Conservation (phyloP, 2,329 filamentous ascomycete genomes). For the Cryphonectria naterciae region DNA sequence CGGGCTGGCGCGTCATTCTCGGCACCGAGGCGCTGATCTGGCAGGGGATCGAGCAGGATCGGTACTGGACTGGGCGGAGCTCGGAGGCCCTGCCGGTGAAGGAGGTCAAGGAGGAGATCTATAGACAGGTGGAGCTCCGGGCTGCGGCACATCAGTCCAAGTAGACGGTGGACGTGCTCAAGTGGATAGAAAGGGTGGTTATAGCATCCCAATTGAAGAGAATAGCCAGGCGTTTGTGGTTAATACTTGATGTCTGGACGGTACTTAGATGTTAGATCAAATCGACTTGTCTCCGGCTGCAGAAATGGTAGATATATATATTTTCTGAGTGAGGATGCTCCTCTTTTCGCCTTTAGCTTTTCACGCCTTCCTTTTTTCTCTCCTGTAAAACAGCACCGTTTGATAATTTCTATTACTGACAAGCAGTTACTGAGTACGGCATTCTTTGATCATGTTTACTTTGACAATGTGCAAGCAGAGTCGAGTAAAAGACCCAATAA, state of each 20-base stretch:
- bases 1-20: slow-evolving; percentile 74
- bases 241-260: background rate
- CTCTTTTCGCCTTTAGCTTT: too few relatives aligned
- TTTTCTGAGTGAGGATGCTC: background rate
- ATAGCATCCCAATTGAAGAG: background rate
- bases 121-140: slow-evolving; percentile 33
- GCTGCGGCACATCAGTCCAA: slow-evolving; percentile 32
- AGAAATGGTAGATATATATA: background rate
- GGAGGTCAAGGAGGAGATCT: slow-evolving; percentile 59
- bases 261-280: background rate
- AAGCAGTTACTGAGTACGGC: background rate
- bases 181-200: background rate
- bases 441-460: background rate
- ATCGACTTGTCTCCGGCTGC: background rate
- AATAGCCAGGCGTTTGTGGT: background rate
- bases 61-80: slow-evolving; percentile 66
- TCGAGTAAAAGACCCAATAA: too few relatives aligned
- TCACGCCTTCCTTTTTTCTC: too few relatives aligned
- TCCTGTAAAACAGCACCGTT: background rate
- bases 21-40: slow-evolving; percentile 79
- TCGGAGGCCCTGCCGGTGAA: slow-evolving; percentile 63
- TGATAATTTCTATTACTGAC: background rate
- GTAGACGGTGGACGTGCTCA: background rate
- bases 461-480: background rate
- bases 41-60: slow-evolving; percentile 73